Evolutionary conservation across 768 basidiomycete genomes (phyloP), one percentile per base, ranked within the genome.

Genomic region (Lactarius quietus): DNA sequence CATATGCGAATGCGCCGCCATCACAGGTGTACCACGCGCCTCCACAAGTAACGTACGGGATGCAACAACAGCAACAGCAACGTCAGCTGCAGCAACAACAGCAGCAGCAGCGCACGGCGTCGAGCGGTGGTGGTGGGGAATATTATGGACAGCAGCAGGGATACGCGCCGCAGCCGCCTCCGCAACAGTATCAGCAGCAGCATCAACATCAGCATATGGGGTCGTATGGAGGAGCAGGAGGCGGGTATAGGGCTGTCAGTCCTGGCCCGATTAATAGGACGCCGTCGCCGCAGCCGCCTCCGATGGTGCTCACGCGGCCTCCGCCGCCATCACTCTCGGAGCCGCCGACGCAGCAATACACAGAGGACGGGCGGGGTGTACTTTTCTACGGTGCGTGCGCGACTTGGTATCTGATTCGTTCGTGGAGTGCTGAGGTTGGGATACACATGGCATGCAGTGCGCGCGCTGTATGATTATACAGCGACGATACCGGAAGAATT

Each of bases 401-500:
- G 8, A n/a, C n/a, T n/a, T n/a, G n/a, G n/a, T n/a, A n/a, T 36
- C 12, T 38, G 31, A 59, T 52, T 55, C 57, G 54, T 62, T 7
- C 31, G 55, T 48, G 9, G 33, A 56, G n/a, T 43, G 54, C 45
- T 48, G 15, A 66, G 33, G 26, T 68, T 33, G 55, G 64, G 38
- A 62, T 54, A 61, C 65, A 14, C 2, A 26, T n/a, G 14, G 14
- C 10, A 12, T 48, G 57, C 67, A 93, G 93, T 95, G 66, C 92
- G 93, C 80, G 94, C 94, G 43, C 77, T 95, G 68, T 96, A 92
- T 73, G 90, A 94, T 75, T 95, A 95, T 71, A 76, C 77, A 0
- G 93, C 92, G 18, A 87, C 89, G 14, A 92, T 90, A 67, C 88
- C 91, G 1, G 93, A 95, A 73, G 96, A 98, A 77, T 98, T 98